These are phyloP conservation scores for Ogataea minuta DNA, from an alignment of 805 yeast genomes.

Conservation along the genomic window DNA sequence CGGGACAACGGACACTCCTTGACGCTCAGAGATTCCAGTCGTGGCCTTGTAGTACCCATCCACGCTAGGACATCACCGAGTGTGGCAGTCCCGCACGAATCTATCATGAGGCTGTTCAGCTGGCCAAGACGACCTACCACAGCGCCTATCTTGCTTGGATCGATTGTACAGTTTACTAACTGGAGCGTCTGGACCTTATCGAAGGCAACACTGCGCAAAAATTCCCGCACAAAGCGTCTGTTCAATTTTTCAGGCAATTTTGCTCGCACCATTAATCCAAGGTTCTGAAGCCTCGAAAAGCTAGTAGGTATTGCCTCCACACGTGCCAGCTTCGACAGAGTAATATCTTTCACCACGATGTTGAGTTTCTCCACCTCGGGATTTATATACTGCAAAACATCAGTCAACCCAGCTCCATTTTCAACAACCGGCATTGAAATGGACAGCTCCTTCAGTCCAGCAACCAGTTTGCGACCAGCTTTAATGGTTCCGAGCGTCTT, in stretches of 20 bases:
- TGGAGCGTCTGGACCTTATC: slow-evolving; percentile 8
- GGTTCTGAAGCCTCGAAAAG: slow-evolving; percentile 2
- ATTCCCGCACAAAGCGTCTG: slow-evolving; percentile 2
- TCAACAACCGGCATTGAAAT: slow-evolving; percentile 18
- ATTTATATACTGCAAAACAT: slow-evolving; percentile 11
- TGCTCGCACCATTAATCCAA: slow-evolving; percentile 7
- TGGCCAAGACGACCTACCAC: slow-evolving; percentile 1
- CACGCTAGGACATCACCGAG: slow-evolving; percentile 9
- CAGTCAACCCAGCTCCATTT: slow-evolving; percentile 17
- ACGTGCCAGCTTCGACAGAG: slow-evolving; percentile 1
- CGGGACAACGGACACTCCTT: slow-evolving; percentile 12
- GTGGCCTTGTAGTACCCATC: slow-evolving; percentile 1
- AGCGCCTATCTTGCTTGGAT: slow-evolving; percentile 2
- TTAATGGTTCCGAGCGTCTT: slow-evolving; percentile 9
- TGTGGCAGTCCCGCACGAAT: slow-evolving; percentile 9
- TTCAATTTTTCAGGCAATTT: slow-evolving; percentile 4
- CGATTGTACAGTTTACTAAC: slow-evolving; percentile 12
- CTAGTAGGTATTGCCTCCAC: not conserved
- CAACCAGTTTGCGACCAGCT: slow-evolving; percentile 14
- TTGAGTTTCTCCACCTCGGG: slow-evolving; percentile 12
- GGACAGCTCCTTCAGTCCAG: slow-evolving; percentile 12
- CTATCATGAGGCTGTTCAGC: slow-evolving; percentile 6
- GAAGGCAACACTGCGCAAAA: slow-evolving; percentile 1
- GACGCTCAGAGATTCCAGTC: slow-evolving; percentile 6
- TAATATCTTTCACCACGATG: slow-evolving; percentile 9